Conservation (phyloP, 139 green algal species). For the Auxenochlorella protothecoides region DNA sequence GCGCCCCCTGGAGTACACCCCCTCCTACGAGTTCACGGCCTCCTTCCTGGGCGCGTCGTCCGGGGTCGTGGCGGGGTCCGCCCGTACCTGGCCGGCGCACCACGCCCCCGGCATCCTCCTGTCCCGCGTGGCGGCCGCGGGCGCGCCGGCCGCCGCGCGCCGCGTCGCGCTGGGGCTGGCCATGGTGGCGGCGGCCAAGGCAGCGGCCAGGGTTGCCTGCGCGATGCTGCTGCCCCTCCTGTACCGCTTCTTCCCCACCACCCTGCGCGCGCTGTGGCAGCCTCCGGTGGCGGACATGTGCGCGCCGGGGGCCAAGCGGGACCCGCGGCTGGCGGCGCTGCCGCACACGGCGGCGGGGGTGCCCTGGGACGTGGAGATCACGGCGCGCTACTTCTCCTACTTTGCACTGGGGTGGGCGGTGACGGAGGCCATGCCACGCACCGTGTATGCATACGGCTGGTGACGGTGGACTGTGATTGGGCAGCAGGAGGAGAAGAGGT, state of each 20-base stretch:
- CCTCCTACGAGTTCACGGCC: conserved; percentile 29
- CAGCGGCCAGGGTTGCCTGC: conserved; percentile 1
- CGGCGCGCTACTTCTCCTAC: conserved; percentile 33
- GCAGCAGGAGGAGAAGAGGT: background rate
- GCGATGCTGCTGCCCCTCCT: conserved; percentile 14
- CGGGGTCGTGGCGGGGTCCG: conserved; percentile 2
- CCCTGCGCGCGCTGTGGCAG: conserved; percentile 33
- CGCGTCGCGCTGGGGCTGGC: conserved; percentile 17
- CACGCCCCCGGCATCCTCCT: background rate
- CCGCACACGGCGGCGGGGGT: conserved; percentile 13
- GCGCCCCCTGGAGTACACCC: conserved; percentile 26
- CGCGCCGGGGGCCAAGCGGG: background rate
- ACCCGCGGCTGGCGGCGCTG: background rate
- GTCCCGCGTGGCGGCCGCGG: no score
- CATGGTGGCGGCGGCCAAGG: conserved; percentile 16
- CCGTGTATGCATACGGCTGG: conserved; percentile 14
- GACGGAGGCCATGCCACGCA: conserved; percentile 6
- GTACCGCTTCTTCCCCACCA: conserved; percentile 25
- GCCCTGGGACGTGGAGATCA: conserved; percentile 30
- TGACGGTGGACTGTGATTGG: background rate
- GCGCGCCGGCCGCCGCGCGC: conserved; percentile 1
- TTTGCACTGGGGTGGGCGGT: conserved; percentile 25
- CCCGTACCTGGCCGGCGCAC: background rate
- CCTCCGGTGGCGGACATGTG: conserved; percentile 26
- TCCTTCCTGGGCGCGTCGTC: conserved; percentile 15